phyloP scores from a whole-genome alignment of 192 early-diverging fungal genomes.

The Coemansia asiatica region DNA sequence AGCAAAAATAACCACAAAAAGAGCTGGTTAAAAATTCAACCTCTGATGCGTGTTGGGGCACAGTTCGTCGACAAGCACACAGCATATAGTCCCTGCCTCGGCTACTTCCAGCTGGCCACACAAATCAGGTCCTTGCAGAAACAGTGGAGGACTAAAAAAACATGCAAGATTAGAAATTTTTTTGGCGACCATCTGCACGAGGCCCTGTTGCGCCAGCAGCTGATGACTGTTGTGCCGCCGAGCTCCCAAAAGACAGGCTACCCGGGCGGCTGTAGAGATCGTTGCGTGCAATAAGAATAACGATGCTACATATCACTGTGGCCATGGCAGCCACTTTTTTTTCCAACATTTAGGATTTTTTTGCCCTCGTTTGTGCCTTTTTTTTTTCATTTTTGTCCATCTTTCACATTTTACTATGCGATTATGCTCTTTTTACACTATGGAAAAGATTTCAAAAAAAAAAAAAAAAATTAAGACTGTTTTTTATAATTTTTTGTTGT shows the following conservation, averaged over 20 bases:
- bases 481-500: no score
- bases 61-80: constrained; percentile 45
- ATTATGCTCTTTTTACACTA: background rate
- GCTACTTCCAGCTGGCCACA: constrained; percentile 60
- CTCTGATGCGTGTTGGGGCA: constrained; percentile 41
- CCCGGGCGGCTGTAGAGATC: constrained; percentile 41
- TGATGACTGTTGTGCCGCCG: constrained; percentile 51
- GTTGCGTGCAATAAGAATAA: constrained; percentile 35
- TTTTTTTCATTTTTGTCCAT: no score
- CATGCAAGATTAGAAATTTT: constrained; percentile 67
- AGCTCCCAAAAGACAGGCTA: constrained; percentile 44
- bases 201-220: constrained; percentile 59
- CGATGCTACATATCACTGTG: no score
- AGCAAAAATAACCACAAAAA: no score
- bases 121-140: constrained; percentile 56
- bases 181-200: constrained; percentile 65
- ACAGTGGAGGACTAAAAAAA: constrained; percentile 61
- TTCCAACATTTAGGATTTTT: no score
- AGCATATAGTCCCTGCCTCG: constrained; percentile 22
- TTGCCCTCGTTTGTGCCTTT: no score
- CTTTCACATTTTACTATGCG: background rate
- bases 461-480: background rate
- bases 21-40: no score
- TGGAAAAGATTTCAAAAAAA: background rate
- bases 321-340: no score